Evolutionary conservation across 768 basidiomycete genomes (phyloP), one percentile per base, ranked within the genome.

Genomic region (Amanita jacksonii): DNA sequence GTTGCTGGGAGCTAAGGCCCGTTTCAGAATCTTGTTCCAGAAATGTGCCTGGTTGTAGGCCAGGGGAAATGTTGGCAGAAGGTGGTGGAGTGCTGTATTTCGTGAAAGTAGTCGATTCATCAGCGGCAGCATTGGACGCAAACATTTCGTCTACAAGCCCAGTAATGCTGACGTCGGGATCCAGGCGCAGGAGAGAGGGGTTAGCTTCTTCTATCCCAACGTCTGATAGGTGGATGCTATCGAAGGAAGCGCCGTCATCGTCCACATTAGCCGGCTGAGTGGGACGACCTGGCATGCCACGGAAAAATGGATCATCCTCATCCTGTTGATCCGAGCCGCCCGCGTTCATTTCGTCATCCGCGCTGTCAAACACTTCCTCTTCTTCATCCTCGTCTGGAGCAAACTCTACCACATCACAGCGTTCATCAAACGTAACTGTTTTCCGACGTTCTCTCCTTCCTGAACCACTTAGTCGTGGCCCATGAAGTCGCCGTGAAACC

Each of bases 351-450:
- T 54, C 63, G 7, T 54, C 59, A n/a, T 58, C 50, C n/a, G 51
- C 53, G 19, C 39, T 50, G 3, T 57, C 59, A 27, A 56, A 53
- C 8, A 48, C 50, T 27, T 65, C 59, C 16, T 59, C 57, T 5
- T 59, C 60, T 9, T 58, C 38, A 13, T 58, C 68, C 40, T 84
- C 73, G 9, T 76, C 82, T 15, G 71, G 64, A 45, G 85, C 81
- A 56, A 86, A 88, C 55, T 89, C 86, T 23, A 89, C 60, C 8
- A 92, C 86, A 49, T 91, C 87, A 51, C 83, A 85, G 8, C 77
- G 72, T 49, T 85, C 81, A 57, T 81, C 73, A 46, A 85, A 92
- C 1, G 77, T 84, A 20, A 92, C 89, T 0, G 77, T 88, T 59
- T 88, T 90, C 49, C 83, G 61, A 22, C 76, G 70, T 52, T 76